These are phyloP conservation scores for Saksenaea vasiformis DNA, from an alignment of 371 early-diverging fungal genomes.

Conservation along the genomic window DNA sequence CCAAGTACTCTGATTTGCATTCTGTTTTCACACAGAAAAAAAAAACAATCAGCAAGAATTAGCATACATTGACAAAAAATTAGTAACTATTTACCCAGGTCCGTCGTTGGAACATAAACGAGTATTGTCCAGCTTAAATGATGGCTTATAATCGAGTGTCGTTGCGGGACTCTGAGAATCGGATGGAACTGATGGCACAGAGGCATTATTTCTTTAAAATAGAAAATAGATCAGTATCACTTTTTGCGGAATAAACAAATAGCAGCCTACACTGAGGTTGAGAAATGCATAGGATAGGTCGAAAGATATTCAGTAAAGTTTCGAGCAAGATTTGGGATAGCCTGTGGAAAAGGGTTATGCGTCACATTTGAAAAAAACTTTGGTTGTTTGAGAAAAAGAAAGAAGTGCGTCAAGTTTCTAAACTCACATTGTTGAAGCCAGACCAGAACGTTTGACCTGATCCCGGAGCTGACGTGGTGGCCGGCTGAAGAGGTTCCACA, in stretches of 20 bases:
- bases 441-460: conserved; percentile 40
- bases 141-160: conserved; percentile 14
- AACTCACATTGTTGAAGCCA: conserved; percentile 44
- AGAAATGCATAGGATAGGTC: conserved; percentile 40
- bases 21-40: conserved; percentile 9
- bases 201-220: conserved; percentile 8
- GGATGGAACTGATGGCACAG: background rate
- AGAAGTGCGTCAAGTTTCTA: background rate
- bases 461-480: conserved; percentile 13
- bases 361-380: conserved; percentile 54
- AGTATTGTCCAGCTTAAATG: conserved; percentile 9
- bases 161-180: conserved; percentile 8
- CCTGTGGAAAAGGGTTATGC: conserved; percentile 49
- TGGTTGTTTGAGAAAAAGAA: background rate
- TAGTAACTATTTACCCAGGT: conserved; percentile 14
- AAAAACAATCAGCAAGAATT: background rate
- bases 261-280: conserved; percentile 33
- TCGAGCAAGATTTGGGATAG: conserved; percentile 50
- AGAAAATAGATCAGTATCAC: background rate
- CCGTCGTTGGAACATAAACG: background rate
- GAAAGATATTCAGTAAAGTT: conserved; percentile 51
- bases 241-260: background rate
- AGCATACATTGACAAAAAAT: background rate
- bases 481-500: conserved; percentile 19
- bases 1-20: conserved; percentile 70